phyloP scores from a whole-genome alignment of 2,329 filamentous ascomycete genomes.

The Mariannaea sp. region DNA sequence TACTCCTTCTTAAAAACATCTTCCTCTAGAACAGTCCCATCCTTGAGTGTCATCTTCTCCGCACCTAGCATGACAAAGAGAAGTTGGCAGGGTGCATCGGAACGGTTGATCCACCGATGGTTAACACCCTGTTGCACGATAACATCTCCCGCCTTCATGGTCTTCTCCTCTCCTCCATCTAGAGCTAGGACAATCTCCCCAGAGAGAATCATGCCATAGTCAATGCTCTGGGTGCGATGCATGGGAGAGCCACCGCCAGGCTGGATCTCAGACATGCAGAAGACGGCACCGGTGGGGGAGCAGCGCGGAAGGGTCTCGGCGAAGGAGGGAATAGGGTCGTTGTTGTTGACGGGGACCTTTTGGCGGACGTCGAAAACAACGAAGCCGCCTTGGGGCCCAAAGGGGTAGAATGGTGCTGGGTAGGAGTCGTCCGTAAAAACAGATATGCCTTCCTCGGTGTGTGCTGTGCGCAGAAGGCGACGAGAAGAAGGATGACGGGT shows the following conservation, averaged over 20 bases:
- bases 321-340: constrained; percentile 17
- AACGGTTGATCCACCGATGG: constrained; percentile 51
- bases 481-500: constrained; percentile 11
- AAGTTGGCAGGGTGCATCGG: constrained; percentile 44
- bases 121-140: constrained; percentile 50
- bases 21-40: constrained; percentile 46
- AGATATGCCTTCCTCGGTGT: constrained; percentile 39
- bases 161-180: constrained; percentile 48
- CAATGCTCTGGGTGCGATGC: constrained; percentile 49
- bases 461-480: constrained; percentile 40
- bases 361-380: constrained; percentile 38
- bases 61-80: constrained; percentile 48
- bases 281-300: constrained; percentile 43
- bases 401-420: constrained; percentile 38
- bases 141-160: constrained; percentile 44
- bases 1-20: constrained; percentile 28
- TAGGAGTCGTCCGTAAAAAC: constrained; percentile 39
- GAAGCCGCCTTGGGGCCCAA: constrained; percentile 41
- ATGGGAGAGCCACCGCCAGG: constrained; percentile 42
- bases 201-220: constrained; percentile 47
- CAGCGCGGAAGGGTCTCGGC: constrained; percentile 40
- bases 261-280: constrained; percentile 42
- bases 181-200: constrained; percentile 48
- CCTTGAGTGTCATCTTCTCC: constrained; percentile 45
- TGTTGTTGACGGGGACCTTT: constrained; percentile 41